Conservation (phyloP, 2,329 filamentous ascomycete genomes). For the Diaporthe vaccinii region DNA sequence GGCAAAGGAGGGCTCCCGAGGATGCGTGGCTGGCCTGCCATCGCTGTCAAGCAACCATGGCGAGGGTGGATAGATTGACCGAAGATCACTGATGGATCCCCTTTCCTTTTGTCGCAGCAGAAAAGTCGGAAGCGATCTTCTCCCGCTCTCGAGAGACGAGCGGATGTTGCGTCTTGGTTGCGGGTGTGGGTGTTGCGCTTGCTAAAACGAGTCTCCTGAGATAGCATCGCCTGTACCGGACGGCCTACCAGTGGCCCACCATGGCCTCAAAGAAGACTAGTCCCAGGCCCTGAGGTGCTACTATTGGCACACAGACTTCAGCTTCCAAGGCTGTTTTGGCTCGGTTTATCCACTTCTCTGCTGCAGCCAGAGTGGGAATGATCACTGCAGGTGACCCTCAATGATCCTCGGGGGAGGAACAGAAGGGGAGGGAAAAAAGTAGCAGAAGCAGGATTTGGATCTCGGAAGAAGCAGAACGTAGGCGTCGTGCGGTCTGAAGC, state of each 20-base stretch:
- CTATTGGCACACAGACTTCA: constrained; percentile 32
- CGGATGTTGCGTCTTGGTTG: background rate
- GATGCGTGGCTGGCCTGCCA: constrained; percentile 18
- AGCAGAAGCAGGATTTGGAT: constrained; percentile 1
- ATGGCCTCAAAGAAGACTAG: background rate
- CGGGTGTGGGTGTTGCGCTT: background rate
- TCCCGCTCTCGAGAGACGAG: constrained; percentile 3
- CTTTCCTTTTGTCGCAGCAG: constrained; percentile 22
- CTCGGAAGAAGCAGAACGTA: constrained; percentile 10
- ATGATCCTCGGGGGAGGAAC: background rate
- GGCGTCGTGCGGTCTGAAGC: too few species aligned
- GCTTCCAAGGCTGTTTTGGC: constrained; percentile 25
- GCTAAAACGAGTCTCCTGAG: constrained; percentile 30
- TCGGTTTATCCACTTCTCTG: constrained; percentile 17
- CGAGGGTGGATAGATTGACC: constrained; percentile 24
- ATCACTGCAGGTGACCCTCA: constrained; percentile 22
- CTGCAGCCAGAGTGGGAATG: constrained; percentile 16
- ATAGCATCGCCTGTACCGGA: constrained; percentile 11
- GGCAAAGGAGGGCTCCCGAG: constrained; percentile 12
- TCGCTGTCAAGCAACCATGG: background rate
- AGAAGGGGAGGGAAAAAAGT: background rate
- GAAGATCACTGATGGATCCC: constrained; percentile 23
- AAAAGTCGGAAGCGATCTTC: constrained; percentile 4
- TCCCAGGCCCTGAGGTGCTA: constrained; percentile 6
- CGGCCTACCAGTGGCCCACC: background rate